Evolutionary conservation across 306 rosid species (phyloP).

Genomic region (Cucurbita moschata): DNA sequence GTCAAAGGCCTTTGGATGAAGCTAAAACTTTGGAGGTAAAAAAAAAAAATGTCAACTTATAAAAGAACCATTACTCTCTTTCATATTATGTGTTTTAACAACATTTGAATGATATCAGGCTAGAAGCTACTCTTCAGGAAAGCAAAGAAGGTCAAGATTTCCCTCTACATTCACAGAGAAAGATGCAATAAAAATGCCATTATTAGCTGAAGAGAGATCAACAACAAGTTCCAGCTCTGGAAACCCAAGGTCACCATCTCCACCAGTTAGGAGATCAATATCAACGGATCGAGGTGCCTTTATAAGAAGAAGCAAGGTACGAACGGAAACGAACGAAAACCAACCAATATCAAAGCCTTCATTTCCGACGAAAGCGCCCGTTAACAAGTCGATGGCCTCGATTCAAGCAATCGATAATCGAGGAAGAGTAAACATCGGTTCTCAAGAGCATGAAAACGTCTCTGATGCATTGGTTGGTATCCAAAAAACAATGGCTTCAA

Average conservation of each 20-base stretch:
- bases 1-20: slow-evolving; percentile 37
- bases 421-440: slow-evolving; percentile 12
- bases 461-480: slow-evolving; percentile 27
- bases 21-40: slow-evolving; percentile 46
- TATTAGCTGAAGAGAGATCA: slow-evolving; percentile 44
- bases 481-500: slow-evolving; percentile 35
- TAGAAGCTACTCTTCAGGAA: slow-evolving; percentile 77
- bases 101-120: slow-evolving; percentile 29
- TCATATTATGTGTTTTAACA: neutral
- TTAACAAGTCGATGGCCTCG: slow-evolving; percentile 44
- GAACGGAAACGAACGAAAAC: slow-evolving; percentile 36
- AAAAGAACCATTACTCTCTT: neutral
- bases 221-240: slow-evolving; percentile 23
- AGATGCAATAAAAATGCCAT: slow-evolving; percentile 41
- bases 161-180: slow-evolving; percentile 49
- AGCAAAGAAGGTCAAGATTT: slow-evolving; percentile 72
- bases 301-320: slow-evolving; percentile 45
- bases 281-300: slow-evolving; percentile 77
- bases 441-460: slow-evolving; percentile 36
- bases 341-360: slow-evolving; percentile 40
- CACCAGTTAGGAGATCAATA: slow-evolving; percentile 69
- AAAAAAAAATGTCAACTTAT: neutral
- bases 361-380: slow-evolving; percentile 47
- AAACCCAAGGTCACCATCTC: slow-evolving; percentile 67
- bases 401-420: slow-evolving; percentile 17